Evolutionary conservation across 768 basidiomycete genomes (phyloP).

Genomic region (Boletus rex-veris): DNA sequence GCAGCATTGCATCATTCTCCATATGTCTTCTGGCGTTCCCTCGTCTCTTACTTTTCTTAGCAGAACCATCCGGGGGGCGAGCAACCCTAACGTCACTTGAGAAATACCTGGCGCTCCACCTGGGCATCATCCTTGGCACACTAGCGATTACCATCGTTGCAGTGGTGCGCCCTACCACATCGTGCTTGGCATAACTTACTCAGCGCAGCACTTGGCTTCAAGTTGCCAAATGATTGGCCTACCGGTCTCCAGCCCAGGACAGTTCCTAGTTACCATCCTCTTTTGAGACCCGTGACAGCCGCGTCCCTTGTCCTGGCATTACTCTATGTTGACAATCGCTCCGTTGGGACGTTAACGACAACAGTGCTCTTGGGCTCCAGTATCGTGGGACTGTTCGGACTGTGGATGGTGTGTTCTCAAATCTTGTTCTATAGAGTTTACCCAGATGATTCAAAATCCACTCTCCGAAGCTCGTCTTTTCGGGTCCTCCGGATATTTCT

Average conservation of each 20-base stretch:
- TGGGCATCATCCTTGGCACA: conserved; percentile 58
- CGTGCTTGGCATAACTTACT: conserved; percentile 1
- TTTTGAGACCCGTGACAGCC: conserved; percentile 57
- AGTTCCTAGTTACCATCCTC: conserved; percentile 47
- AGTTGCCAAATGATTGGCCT: conserved; percentile 45
- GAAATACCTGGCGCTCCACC: conserved; percentile 61
- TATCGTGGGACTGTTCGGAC: conserved; percentile 59
- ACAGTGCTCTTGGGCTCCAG: conserved; percentile 48
- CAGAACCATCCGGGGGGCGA: conserved; percentile 44
- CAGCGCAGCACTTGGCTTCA: neutral
- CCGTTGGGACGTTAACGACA: conserved; percentile 55
- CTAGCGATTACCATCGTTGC: conserved; percentile 55
- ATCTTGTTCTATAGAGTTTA: conserved; percentile 13
- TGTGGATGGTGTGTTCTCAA: conserved; percentile 59
- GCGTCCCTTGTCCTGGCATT: conserved; percentile 55
- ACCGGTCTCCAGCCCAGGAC: conserved; percentile 29
- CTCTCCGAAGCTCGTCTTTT: conserved; percentile 53
- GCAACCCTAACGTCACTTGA: conserved; percentile 61
- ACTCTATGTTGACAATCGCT: conserved; percentile 59
- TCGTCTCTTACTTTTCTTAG: conserved; percentile 63
- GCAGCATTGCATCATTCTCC: conserved; percentile 36
- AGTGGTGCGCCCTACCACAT: conserved; percentile 39
- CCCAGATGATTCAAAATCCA: conserved; percentile 10
- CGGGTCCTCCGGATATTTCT: conserved; percentile 52
- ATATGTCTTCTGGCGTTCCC: conserved; percentile 51